Conservation (phyloP, 257 asterid species). For the Agastache rugosa region DNA sequence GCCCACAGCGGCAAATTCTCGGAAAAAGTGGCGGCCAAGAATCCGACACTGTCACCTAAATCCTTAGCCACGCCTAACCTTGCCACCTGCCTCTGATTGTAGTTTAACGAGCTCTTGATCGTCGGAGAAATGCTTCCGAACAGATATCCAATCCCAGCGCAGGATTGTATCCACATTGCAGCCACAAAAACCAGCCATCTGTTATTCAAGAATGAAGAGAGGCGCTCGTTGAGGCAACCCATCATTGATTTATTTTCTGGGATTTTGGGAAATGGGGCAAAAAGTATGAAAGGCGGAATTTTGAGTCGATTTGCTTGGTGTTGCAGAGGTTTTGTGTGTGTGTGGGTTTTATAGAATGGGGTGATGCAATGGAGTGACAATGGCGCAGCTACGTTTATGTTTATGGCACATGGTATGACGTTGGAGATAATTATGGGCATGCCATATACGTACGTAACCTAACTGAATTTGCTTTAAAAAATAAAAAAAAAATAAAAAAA, state of each 20-base stretch:
- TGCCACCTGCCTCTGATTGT: constrained; percentile 83
- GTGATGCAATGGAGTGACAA: too few species aligned
- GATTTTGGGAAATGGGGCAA: too few species aligned
- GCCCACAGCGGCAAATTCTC: constrained; percentile 83
- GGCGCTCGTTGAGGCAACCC: constrained; percentile 41
- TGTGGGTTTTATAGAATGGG: too few species aligned
- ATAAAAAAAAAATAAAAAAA: too few species aligned
- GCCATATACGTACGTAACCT: too few species aligned
- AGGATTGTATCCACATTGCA: constrained; percentile 93
- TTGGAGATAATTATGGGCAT: too few species aligned
- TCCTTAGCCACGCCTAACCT: constrained; percentile 87
- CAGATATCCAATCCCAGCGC: constrained; percentile 87
- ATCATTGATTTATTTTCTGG: constrained; percentile 10
- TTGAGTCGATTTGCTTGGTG: too few species aligned
- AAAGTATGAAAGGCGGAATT: too few species aligned
- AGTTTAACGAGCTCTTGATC: constrained; percentile 68
- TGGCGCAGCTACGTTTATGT: too few species aligned
- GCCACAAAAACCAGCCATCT: constrained; percentile 97
- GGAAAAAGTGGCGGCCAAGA: constrained; percentile 66
- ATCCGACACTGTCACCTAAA: constrained; percentile 86
- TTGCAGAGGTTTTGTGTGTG: too few species aligned
- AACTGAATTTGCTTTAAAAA: too few species aligned
- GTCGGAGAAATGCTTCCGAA: constrained; percentile 87
- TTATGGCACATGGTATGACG: too few species aligned
- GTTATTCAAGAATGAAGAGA: constrained; percentile 48